phyloP scores from a whole-genome alignment of 2,329 filamentous ascomycete species.

The Cercospora sp. region DNA sequence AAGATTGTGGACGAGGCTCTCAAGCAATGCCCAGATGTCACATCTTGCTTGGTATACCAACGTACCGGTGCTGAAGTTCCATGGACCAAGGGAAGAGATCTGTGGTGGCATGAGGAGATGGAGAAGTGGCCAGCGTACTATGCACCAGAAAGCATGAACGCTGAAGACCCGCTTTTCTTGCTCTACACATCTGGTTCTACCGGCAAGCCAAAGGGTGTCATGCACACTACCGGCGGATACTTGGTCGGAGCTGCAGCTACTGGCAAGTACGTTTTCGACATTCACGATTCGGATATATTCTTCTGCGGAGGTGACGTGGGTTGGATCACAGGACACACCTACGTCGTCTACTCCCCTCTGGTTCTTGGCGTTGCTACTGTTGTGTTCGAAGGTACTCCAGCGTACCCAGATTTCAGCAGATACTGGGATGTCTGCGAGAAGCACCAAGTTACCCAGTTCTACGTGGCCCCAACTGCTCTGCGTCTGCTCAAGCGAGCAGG shows the following conservation, averaged over 20 bases:
- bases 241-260: slow-evolving; percentile 90
- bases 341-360: slow-evolving; percentile 94
- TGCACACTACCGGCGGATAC: slow-evolving; percentile 96
- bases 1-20: slow-evolving; percentile 98
- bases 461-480: slow-evolving; percentile 92
- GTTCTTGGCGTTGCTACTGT: slow-evolving; percentile 91
- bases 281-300: slow-evolving; percentile 89
- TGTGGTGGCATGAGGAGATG: slow-evolving; percentile 98
- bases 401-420: slow-evolving; percentile 94
- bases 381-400: slow-evolving; percentile 96
- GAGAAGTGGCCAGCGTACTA: slow-evolving; percentile 96
- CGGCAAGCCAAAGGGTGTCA: slow-evolving; percentile 96
- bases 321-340: slow-evolving; percentile 98
- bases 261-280: slow-evolving; percentile 98
- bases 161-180: slow-evolving; percentile 94
- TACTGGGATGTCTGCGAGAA: slow-evolving; percentile 99
- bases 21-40: slow-evolving; percentile 90
- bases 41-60: slow-evolving; percentile 86
- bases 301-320: slow-evolving; percentile 98
- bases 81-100: slow-evolving; percentile 83
- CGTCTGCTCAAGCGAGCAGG: slow-evolving; percentile 93
- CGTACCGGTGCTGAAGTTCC: slow-evolving; percentile 91
- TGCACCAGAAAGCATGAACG: slow-evolving; percentile 81
- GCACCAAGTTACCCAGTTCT: slow-evolving; percentile 95
- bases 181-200: slow-evolving; percentile 98